phyloP scores from a whole-genome alignment of 441 rosid species.

The Corymbia citriodora region DNA sequence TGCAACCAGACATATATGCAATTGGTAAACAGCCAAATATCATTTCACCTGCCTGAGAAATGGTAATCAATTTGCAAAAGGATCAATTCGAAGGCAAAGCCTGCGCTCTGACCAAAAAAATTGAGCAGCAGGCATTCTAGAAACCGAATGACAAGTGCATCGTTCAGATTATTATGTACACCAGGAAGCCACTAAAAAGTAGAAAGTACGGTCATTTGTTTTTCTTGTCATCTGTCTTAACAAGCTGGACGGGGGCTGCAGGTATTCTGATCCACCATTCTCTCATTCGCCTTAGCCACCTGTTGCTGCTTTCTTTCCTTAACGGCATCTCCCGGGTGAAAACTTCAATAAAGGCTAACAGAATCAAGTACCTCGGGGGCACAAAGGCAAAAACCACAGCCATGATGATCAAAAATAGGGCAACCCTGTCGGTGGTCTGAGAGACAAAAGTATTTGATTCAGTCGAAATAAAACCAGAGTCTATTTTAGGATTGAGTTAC shows the following conservation, averaged over 20 bases:
- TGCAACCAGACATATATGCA: not conserved
- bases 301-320: constrained; percentile 70
- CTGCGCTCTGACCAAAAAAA: not conserved
- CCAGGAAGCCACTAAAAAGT: not conserved
- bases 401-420: constrained; percentile 38
- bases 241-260: constrained; percentile 79
- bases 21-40: not conserved
- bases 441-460: not conserved
- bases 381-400: constrained; percentile 53
- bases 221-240: constrained; percentile 62
- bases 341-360: constrained; percentile 51
- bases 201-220: constrained; percentile 32
- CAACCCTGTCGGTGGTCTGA: constrained; percentile 76
- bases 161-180: not conserved
- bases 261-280: constrained; percentile 96
- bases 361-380: constrained; percentile 47
- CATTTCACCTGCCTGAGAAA: not conserved
- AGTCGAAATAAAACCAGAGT: not conserved
- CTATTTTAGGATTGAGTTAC: not conserved
- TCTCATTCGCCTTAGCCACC: constrained; percentile 57
- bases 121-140: not conserved
- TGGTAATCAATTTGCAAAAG: not conserved
- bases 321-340: constrained; percentile 72
- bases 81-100: not conserved
- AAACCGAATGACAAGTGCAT: not conserved